Conservation (phyloP, 2,329 filamentous ascomycete genomes). For the Hypoxylon sp. region DNA sequence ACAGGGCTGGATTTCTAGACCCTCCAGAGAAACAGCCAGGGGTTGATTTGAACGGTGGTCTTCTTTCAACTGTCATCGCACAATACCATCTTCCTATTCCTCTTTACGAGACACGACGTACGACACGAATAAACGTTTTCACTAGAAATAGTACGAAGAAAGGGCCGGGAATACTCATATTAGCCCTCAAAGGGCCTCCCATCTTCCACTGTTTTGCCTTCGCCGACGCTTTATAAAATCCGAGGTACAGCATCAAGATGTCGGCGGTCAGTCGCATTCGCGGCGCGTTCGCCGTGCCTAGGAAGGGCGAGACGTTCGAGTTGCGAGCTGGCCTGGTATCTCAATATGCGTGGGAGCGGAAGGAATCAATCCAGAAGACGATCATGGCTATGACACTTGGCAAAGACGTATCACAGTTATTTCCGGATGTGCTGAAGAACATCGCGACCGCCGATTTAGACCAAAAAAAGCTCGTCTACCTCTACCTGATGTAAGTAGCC, state of each 20-base stretch:
- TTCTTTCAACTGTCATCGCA: slow-evolving; percentile 27
- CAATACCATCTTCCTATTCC: slow-evolving; percentile 12
- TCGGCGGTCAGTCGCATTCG: slow-evolving; percentile 98
- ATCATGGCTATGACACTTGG: slow-evolving; percentile 99
- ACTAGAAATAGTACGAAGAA: slow-evolving; percentile 9
- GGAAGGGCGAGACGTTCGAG: slow-evolving; percentile 98
- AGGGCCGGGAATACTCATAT: slow-evolving; percentile 44
- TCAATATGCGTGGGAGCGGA: slow-evolving; percentile 99
- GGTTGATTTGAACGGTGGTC: slow-evolving; percentile 33
- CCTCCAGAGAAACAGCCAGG: slow-evolving; percentile 24
- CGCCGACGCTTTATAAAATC: slow-evolving; percentile 22
- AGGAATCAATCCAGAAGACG: slow-evolving; percentile 99
- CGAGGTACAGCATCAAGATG: slow-evolving; percentile 53
- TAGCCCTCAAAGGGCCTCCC: slow-evolving; percentile 52
- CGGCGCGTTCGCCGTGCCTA: slow-evolving; percentile 91
- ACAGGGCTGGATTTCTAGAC: slow-evolving; percentile 8
- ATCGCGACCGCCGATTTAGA: slow-evolving; percentile 95
- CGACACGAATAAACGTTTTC: slow-evolving; percentile 19
- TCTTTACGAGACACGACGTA: slow-evolving; percentile 17
- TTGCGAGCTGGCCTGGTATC: slow-evolving; percentile 94
- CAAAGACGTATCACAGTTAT: slow-evolving; percentile 97
- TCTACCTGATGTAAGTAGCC: slow-evolving; percentile 90
- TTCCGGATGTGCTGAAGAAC: slow-evolving; percentile 98
- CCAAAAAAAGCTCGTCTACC: slow-evolving; percentile 99
- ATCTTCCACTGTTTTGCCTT: slow-evolving; percentile 32